Conservation (phyloP, 2,329 filamentous ascomycete species). For the Colletotrichum navitas region DNA sequence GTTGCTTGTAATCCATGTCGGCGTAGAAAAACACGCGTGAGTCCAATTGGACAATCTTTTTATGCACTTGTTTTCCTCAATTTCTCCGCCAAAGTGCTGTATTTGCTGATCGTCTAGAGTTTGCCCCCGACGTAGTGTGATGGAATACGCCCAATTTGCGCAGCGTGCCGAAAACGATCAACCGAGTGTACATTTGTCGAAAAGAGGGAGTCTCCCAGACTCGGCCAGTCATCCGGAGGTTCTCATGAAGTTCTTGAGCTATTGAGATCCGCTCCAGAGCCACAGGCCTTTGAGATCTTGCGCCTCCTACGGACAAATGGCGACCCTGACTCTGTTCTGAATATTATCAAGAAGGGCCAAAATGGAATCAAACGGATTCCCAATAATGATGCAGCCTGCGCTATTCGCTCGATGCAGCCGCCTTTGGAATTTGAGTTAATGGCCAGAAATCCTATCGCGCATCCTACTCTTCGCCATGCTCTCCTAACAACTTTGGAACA, state of each 20-base stretch:
- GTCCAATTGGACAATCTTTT: slow-evolving; percentile 15
- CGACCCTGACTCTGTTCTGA: slow-evolving; percentile 44
- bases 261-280: slow-evolving; percentile 44
- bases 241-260: slow-evolving; percentile 46
- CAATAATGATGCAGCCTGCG: neutral
- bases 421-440: slow-evolving; percentile 46
- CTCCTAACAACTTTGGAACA: slow-evolving; percentile 15
- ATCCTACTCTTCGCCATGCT: slow-evolving; percentile 38
- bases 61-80: neutral
- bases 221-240: slow-evolving; percentile 7
- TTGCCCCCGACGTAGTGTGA: slow-evolving; percentile 41
- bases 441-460: slow-evolving; percentile 45
- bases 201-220: slow-evolving; percentile 19
- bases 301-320: slow-evolving; percentile 43
- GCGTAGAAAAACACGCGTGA: slow-evolving; percentile 45
- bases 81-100: neutral
- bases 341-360: slow-evolving; percentile 40
- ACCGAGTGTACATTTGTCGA: slow-evolving; percentile 43
- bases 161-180: slow-evolving; percentile 42
- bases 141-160: slow-evolving; percentile 43
- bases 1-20: slow-evolving; percentile 46
- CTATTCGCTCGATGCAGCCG: slow-evolving; percentile 5
- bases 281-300: slow-evolving; percentile 43
- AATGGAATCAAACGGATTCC: neutral
- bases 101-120: neutral